These are phyloP conservation scores for Tothia fuscella DNA, from an alignment of 2,329 filamentous ascomycete genomes.

Conservation along the genomic window DNA sequence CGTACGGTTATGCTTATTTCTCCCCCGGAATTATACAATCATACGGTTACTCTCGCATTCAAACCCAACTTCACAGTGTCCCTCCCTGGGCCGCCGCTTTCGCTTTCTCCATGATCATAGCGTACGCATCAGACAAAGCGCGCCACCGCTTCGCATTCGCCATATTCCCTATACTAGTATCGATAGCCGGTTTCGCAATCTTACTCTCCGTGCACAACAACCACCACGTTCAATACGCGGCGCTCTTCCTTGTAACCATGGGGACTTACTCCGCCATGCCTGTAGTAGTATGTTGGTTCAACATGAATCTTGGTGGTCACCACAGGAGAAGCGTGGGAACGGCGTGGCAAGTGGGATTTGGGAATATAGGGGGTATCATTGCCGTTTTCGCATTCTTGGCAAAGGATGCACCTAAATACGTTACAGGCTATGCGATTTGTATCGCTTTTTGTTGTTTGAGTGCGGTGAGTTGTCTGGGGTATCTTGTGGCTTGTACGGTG, in stretches of 20 bases:
- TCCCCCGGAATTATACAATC: conserved; percentile 34
- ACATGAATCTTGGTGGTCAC: conserved; percentile 42
- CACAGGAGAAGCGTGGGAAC: conserved; percentile 36
- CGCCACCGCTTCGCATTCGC: conserved; percentile 66
- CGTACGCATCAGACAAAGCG: conserved; percentile 57
- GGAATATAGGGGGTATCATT: conserved; percentile 27
- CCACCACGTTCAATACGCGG: conserved; percentile 55
- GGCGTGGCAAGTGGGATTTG: conserved; percentile 30
- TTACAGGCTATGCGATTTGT: conserved; percentile 64
- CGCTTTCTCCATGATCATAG: conserved; percentile 63
- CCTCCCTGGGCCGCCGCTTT: conserved; percentile 63
- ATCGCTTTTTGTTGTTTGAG: conserved; percentile 62
- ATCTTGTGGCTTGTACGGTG: conserved; percentile 44
- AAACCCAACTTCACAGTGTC: conserved; percentile 42
- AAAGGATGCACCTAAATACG: conserved; percentile 55
- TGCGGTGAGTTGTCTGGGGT: conserved; percentile 47
- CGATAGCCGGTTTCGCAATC: conserved; percentile 64
- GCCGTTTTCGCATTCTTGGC: conserved; percentile 38
- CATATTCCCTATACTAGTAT: conserved; percentile 53
- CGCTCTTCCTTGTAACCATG: conserved; percentile 69
- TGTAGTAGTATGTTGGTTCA: conserved; percentile 52
- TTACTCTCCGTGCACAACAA: conserved; percentile 56
- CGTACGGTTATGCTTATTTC: conserved; percentile 37
- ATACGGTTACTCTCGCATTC: conserved; percentile 40
- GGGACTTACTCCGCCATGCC: conserved; percentile 84